These are phyloP conservation scores for Fusarium transvaalense DNA, from an alignment of 2,329 filamentous ascomycete species.

Conservation along the genomic window DNA sequence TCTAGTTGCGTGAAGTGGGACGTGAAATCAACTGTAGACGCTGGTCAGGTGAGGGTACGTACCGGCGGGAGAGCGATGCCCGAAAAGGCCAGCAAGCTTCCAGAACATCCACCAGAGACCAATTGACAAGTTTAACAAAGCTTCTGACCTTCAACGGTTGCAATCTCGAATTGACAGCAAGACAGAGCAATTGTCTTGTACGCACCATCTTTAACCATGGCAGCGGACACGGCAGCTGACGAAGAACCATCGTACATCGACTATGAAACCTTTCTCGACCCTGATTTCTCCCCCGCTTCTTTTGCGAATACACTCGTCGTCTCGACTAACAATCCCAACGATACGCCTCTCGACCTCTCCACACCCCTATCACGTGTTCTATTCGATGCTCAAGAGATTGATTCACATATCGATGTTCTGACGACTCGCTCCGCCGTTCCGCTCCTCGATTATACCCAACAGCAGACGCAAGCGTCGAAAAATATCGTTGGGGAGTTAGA, in stretches of 20 bases:
- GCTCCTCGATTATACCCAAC: constrained; percentile 80
- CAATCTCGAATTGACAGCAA: constrained; percentile 1
- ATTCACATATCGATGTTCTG: constrained; percentile 92
- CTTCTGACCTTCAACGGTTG: constrained; percentile 15
- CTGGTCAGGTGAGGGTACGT: constrained; percentile 38
- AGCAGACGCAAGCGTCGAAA: constrained; percentile 78
- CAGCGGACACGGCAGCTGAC: constrained; percentile 32
- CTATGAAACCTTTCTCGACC: constrained; percentile 90
- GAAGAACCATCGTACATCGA: constrained; percentile 89
- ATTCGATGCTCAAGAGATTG: constrained; percentile 96
- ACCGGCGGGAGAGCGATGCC: constrained; percentile 40
- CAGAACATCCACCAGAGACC: constrained; percentile 37
- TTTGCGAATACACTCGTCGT: constrained; percentile 93
- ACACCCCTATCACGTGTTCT: constrained; percentile 93
- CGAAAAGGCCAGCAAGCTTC: constrained; percentile 49
- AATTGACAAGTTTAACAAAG: constrained; percentile 20
- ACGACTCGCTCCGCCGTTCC: constrained; percentile 87
- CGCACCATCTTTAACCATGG: constrained; percentile 9
- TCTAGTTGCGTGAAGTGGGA: neutral
- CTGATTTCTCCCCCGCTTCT: constrained; percentile 80
- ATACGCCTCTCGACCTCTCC: constrained; percentile 90
- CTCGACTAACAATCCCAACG: constrained; percentile 90
- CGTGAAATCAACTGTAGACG: neutral
- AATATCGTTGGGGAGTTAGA: constrained; percentile 82
- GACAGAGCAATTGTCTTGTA: neutral